Evolutionary conservation across 2,329 filamentous ascomycete species (phyloP).

Genomic region (Zymoseptoria tritici): DNA sequence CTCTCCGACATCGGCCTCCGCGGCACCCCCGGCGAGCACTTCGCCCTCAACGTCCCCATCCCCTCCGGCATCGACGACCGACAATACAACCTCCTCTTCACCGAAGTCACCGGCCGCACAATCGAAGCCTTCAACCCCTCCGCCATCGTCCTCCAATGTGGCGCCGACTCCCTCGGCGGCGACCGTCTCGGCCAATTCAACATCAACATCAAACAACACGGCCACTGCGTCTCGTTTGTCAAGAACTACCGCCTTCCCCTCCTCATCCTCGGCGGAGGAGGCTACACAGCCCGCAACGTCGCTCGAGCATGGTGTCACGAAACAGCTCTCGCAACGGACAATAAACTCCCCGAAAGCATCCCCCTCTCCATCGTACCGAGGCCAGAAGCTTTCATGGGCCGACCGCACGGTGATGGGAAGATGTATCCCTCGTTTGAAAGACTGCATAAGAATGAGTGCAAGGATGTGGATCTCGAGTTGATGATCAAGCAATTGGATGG

Average conservation of each 20-base stretch:
- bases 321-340: slow-evolving; percentile 78
- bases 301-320: slow-evolving; percentile 96
- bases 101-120: slow-evolving; percentile 68
- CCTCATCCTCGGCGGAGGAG: slow-evolving; percentile 86
- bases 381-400: slow-evolving; percentile 72
- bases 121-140: slow-evolving; percentile 78
- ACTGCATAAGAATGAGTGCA: slow-evolving; percentile 58
- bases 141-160: slow-evolving; percentile 91
- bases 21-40: slow-evolving; percentile 68
- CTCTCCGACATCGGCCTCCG: slow-evolving; percentile 60
- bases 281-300: slow-evolving; percentile 94
- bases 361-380: slow-evolving; percentile 70
- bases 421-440: slow-evolving; percentile 76
- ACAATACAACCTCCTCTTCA: slow-evolving; percentile 80
- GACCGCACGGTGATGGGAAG: slow-evolving; percentile 60
- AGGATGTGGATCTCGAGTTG: slow-evolving; percentile 68
- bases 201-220: slow-evolving; percentile 89
- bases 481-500: slow-evolving; percentile 61
- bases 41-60: slow-evolving; percentile 62
- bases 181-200: slow-evolving; percentile 95
- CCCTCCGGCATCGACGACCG: slow-evolving; percentile 61
- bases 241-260: slow-evolving; percentile 75
- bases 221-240: slow-evolving; percentile 80
- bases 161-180: slow-evolving; percentile 87
- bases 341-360: slow-evolving; percentile 64